These are phyloP conservation scores for Oryza punctata DNA, from an alignment of 176 grass and related monocot genomes.

Conservation along the genomic window DNA sequence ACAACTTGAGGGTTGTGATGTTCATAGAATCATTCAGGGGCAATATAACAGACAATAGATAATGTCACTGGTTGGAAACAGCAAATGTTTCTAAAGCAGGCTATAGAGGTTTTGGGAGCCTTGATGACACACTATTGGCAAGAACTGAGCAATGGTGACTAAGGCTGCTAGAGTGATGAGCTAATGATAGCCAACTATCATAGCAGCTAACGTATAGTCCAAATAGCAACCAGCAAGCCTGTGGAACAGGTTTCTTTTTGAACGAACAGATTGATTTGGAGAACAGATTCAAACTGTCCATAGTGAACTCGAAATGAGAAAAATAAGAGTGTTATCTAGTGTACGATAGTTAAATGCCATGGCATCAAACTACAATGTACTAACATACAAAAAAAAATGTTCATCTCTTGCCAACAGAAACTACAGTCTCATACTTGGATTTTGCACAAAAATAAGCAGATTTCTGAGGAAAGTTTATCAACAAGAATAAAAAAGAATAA, in stretches of 20 bases:
- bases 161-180: neutral
- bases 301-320: no score
- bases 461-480: neutral
- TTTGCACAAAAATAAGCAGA: neutral
- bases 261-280: no score
- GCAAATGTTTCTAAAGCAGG: neutral
- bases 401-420: neutral
- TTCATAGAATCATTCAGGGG: neutral
- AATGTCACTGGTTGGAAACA: neutral
- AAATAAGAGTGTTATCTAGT: no score
- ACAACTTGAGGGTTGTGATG: neutral
- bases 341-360: no score
- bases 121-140: neutral
- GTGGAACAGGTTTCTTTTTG: no score
- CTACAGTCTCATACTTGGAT: neutral
- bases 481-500: neutral
- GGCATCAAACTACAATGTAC: no score
- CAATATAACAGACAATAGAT: constrained; percentile 1
- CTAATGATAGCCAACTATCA: neutral
- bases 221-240: no score
- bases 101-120: neutral
- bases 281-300: no score
- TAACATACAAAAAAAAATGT: constrained; percentile 1
- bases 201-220: no score
- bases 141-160: neutral